Evolutionary conservation across 1,139 yeast genomes (phyloP), one percentile per base, ranked within the genome.

Genomic region (Kluyveromyces sp.): DNA sequence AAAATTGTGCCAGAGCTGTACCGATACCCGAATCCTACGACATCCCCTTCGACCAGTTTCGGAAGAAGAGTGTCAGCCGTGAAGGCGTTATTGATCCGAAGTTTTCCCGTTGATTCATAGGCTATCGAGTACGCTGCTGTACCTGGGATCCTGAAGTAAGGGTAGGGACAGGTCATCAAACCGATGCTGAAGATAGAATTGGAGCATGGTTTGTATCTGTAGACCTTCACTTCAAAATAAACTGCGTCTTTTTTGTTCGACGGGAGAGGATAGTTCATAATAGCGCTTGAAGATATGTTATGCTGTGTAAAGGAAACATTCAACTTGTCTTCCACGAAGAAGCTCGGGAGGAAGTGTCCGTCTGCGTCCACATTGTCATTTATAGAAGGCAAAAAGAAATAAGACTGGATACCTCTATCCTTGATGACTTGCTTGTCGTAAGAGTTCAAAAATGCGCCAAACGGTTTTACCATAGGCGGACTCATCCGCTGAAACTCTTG

Each of bases 1-100:
- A 87, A 89, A 1, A 89, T 73, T 0, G 95, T 77, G 0, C 97
- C 96, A 0, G 84, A 70, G 17, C 83, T 70, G 3, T 86, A 78
- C 45, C 84, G 77, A 63, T 83, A 89, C 1, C 97, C 98, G 49
- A 89, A 81, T 0, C 98, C 98, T 15, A 92, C 82, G 3, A 88
- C 85, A 60, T 92, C 98, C 13, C 96, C 92, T 55, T 84, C 88
- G 44, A 73, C 73, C 40, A 88, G 68, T 19, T 77, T 77, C 2
- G 95, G 95, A 43, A 94, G 78, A 40, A 79, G 70, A 2, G 80
- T 79, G 31, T 83, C 78, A 1, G 89, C 84, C 40, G 69, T 64
- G 50, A 83, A 85, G 1, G 97, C 96, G 58, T 82, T 84, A 60
- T 85, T 88, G 48, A 86, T 75, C 50, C 95, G 77, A 46, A 85